These are phyloP conservation scores for Terfezia claveryi DNA, from an alignment of 495 filamentous ascomycete species.

Conservation along the genomic window DNA sequence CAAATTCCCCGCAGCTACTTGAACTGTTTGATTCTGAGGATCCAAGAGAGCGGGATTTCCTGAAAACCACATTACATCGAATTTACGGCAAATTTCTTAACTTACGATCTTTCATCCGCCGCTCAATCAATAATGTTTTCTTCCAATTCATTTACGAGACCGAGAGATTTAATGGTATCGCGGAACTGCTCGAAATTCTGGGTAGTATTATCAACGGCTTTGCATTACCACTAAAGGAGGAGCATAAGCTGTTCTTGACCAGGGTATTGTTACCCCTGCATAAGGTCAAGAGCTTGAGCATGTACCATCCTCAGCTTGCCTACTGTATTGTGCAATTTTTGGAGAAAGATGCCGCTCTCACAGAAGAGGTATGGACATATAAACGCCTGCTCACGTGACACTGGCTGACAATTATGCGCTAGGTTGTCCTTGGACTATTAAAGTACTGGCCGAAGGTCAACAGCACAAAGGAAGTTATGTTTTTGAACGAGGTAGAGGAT, in stretches of 20 bases:
- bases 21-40: conserved; percentile 98
- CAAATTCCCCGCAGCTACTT: conserved; percentile 36
- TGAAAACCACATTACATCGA: conserved; percentile 92
- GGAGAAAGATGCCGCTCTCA: conserved; percentile 91
- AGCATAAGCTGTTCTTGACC: conserved; percentile 96
- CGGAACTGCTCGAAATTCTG: conserved; percentile 86
- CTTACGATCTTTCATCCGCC: conserved; percentile 83
- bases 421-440: conserved; percentile 86
- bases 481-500: conserved; percentile 95
- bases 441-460: conserved; percentile 99
- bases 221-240: conserved; percentile 88
- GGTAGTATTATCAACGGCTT: conserved; percentile 99
- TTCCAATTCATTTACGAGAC: conserved; percentile 99
- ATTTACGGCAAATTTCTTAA: conserved; percentile 99
- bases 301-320: conserved; percentile 97
- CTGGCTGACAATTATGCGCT: conserved; percentile 1
- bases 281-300: conserved; percentile 97
- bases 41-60: conserved; percentile 85
- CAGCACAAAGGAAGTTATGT: conserved; percentile 99
- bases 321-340: conserved; percentile 99
- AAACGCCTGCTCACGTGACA: neutral
- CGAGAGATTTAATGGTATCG: conserved; percentile 94
- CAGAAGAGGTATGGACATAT: conserved; percentile 55
- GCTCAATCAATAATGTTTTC: conserved; percentile 99
- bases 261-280: conserved; percentile 80